Percentiles rank a stretch among this genome's conserved stretches.
Conservation (phyloP, 306 rosid genomes). For the Fagus sylvatica region DNA sequence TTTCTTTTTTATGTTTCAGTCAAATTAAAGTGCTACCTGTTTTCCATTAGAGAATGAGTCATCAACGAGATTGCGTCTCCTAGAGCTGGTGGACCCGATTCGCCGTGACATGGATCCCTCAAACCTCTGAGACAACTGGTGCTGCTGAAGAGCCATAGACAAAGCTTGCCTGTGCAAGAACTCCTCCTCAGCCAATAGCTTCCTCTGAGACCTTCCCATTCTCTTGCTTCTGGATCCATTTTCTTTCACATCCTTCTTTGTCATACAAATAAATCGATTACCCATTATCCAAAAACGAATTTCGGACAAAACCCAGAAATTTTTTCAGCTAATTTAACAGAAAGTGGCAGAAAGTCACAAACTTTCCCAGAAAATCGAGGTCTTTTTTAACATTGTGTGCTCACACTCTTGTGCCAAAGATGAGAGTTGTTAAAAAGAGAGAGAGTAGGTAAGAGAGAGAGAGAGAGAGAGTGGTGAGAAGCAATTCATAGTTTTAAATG, state of each 20-base stretch:
- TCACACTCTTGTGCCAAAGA: not conserved
- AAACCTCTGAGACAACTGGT: constrained; percentile 91
- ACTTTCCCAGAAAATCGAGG: constrained; percentile 3
- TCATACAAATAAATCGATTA: constrained; percentile 83
- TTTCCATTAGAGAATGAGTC: constrained; percentile 51
- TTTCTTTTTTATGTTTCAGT: not conserved
- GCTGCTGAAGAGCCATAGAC: constrained; percentile 89
- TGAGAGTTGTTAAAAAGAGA: not conserved
- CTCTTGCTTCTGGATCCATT: constrained; percentile 92
- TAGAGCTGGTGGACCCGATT: constrained; percentile 84
- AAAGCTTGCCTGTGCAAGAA: constrained; percentile 84
- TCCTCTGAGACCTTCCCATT: constrained; percentile 85
- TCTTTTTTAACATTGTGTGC: not conserved
- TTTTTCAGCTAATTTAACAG: not conserved
- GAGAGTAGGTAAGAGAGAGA: not conserved
- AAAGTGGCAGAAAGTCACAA: constrained; percentile 15
- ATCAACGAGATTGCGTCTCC: constrained; percentile 66
- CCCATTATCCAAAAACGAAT: constrained; percentile 53
- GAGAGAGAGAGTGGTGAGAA: not conserved
- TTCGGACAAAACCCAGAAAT: constrained; percentile 10
- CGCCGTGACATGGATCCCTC: constrained; percentile 96
- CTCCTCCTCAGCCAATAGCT: constrained; percentile 77
- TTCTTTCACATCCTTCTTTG: constrained; percentile 70
- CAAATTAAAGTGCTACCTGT: constrained; percentile 43
- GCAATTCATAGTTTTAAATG: not conserved